Conservation (phyloP, 352 stramenopile species). For the Globisporangium radiosum region DNA sequence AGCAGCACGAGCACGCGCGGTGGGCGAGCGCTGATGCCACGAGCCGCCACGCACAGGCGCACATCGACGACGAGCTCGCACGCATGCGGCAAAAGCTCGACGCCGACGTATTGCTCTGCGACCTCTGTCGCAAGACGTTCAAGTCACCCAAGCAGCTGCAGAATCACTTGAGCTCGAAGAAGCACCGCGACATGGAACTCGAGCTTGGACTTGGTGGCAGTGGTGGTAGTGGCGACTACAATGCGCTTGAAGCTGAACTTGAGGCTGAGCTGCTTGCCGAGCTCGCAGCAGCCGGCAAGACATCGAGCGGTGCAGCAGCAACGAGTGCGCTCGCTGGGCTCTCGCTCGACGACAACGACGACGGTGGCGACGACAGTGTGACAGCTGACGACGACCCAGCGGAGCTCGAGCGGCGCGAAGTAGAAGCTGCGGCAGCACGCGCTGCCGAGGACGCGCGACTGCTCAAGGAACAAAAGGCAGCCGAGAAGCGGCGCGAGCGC, state of each 20-base stretch:
- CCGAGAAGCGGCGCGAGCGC: constrained; percentile 69
- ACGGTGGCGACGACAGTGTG: background rate
- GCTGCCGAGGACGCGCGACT: constrained; percentile 46
- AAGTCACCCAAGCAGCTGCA: constrained; percentile 79
- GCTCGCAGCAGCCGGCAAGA: constrained; percentile 26
- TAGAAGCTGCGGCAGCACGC: constrained; percentile 26
- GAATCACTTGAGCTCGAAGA: constrained; percentile 78
- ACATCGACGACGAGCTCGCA: constrained; percentile 63
- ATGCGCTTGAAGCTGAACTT: constrained; percentile 53
- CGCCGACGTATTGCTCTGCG: constrained; percentile 58
- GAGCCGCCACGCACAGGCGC: constrained; percentile 38
- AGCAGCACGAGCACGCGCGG: constrained; percentile 56
- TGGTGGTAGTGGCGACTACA: constrained; percentile 21
- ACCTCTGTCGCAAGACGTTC: constrained; percentile 81
- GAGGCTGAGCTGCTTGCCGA: constrained; percentile 53
- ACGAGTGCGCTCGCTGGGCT: background rate
- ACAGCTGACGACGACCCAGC: constrained; percentile 5
- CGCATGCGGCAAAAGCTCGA: constrained; percentile 63
- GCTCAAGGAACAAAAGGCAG: constrained; percentile 73
- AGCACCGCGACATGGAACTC: constrained; percentile 70
- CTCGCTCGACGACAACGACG: background rate
- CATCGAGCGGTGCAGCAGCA: constrained; percentile 10
- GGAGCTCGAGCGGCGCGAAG: constrained; percentile 21
- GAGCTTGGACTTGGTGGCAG: constrained; percentile 48
- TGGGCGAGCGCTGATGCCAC: constrained; percentile 43